Conservation (phyloP, 495 filamentous ascomycete genomes). For the Aspergillus campestris region DNA sequence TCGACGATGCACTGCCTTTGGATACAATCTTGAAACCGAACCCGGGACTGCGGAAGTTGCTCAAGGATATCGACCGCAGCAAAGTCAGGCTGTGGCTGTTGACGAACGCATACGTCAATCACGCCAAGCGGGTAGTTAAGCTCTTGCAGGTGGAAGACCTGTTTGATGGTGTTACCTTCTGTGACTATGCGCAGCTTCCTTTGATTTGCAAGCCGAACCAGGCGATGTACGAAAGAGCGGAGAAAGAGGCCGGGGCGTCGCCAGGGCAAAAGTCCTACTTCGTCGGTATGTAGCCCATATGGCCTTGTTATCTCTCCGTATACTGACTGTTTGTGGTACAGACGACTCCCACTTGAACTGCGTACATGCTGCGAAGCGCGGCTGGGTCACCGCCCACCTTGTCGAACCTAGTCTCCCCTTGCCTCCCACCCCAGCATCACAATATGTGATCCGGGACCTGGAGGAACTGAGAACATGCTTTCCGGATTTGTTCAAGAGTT, state of each 20-base stretch:
- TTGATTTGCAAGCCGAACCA: slow-evolving; percentile 78
- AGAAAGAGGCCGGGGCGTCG: slow-evolving; percentile 52
- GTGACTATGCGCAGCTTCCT: slow-evolving; percentile 62
- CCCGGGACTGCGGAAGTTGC: slow-evolving; percentile 60
- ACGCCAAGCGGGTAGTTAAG: slow-evolving; percentile 72
- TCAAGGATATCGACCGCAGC: slow-evolving; percentile 65
- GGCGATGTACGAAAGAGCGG: slow-evolving; percentile 77
- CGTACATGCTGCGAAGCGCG: slow-evolving; percentile 57
- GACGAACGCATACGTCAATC: slow-evolving; percentile 91
- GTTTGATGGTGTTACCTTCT: slow-evolving; percentile 90
- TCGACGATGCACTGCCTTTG: slow-evolving; percentile 91
- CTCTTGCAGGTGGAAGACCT: slow-evolving; percentile 75
- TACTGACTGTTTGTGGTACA: slow-evolving; percentile 22
- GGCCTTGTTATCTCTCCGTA: neutral
- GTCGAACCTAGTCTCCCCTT: slow-evolving; percentile 58
- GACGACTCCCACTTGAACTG: slow-evolving; percentile 80
- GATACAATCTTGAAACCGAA: slow-evolving; percentile 74
- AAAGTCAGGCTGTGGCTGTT: slow-evolving; percentile 90
- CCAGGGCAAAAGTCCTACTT: slow-evolving; percentile 65
- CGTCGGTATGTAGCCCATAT: slow-evolving; percentile 53
- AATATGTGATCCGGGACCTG: slow-evolving; percentile 61
- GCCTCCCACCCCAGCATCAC: slow-evolving; percentile 51
- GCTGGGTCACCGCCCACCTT: slow-evolving; percentile 76
- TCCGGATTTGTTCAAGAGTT: slow-evolving; percentile 63
- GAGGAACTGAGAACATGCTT: slow-evolving; percentile 65